phyloP scores from a whole-genome alignment of 257 asterid genomes.

The Nicotiana tomentosiformis region DNA sequence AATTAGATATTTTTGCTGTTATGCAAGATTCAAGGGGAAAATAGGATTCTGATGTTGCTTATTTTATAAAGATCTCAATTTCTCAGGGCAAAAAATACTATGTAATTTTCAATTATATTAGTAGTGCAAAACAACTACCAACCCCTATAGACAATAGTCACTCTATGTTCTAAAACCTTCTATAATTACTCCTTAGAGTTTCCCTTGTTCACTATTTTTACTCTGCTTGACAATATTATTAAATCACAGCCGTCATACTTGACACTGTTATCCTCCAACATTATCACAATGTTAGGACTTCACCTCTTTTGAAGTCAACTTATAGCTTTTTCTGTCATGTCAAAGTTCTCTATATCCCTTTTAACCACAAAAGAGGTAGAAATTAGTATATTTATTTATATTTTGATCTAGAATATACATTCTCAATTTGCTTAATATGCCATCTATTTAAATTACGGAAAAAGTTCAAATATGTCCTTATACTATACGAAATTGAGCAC shows the following conservation, averaged over 20 bases:
- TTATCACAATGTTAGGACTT: background rate
- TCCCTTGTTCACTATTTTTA: slow-evolving; percentile 10
- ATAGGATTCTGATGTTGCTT: slow-evolving; percentile 12
- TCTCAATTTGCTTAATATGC: background rate
- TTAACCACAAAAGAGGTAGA: background rate
- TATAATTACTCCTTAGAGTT: background rate
- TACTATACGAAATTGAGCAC: no score
- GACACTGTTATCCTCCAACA: background rate
- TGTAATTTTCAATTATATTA: no score
- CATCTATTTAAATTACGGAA: background rate
- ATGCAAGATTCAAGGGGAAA: background rate
- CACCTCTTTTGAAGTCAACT: background rate
- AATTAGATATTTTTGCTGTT: background rate
- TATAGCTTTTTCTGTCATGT: background rate
- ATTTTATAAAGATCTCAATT: background rate
- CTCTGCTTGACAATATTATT: background rate
- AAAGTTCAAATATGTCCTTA: no score
- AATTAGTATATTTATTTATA: background rate
- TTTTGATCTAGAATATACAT: background rate
- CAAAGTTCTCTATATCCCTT: background rate
- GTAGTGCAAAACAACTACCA: no score
- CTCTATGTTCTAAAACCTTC: background rate
- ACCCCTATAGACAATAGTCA: background rate
- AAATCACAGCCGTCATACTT: slow-evolving; percentile 4
- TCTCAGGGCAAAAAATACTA: background rate